These are phyloP conservation scores for Talaromyces islandicus DNA, from an alignment of 2,329 filamentous ascomycete species.

Conservation along the genomic window DNA sequence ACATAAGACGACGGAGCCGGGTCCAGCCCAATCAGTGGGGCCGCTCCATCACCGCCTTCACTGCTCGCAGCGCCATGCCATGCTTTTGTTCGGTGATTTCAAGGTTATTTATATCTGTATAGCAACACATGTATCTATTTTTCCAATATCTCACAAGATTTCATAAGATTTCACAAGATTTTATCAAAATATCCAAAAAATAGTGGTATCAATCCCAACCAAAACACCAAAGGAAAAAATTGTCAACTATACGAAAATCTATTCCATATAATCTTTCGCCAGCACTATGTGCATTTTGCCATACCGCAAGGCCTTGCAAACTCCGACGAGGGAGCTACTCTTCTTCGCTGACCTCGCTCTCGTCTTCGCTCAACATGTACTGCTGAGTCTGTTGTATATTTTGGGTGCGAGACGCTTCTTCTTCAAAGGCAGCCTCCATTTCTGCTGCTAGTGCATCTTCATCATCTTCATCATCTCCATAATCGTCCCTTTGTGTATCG, in stretches of 20 bases:
- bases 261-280: neutral
- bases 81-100: neutral
- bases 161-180: neutral
- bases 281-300: conserved; percentile 2
- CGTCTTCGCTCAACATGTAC: conserved; percentile 42
- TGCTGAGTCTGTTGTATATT: conserved; percentile 19
- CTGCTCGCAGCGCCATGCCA: too few relatives aligned
- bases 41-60: neutral
- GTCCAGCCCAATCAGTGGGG: neutral
- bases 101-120: neutral
- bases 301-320: neutral
- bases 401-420: conserved; percentile 36
- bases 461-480: conserved; percentile 28
- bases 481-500: conserved; percentile 15
- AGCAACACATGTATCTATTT: neutral
- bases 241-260: neutral
- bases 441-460: conserved; percentile 54
- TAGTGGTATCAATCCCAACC: conserved; percentile 1
- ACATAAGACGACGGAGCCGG: neutral
- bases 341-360: conserved; percentile 63
- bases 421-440: conserved; percentile 50
- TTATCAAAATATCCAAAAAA: neutral
- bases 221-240: neutral
- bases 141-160: neutral
- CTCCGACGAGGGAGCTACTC: conserved; percentile 39